A percentile compares a stretch with the other conserved stretches of the same genome.
These are phyloP conservation scores for Rhizopogon sp. DNA, from an alignment of 768 basidiomycete species.

Conservation along the genomic window DNA sequence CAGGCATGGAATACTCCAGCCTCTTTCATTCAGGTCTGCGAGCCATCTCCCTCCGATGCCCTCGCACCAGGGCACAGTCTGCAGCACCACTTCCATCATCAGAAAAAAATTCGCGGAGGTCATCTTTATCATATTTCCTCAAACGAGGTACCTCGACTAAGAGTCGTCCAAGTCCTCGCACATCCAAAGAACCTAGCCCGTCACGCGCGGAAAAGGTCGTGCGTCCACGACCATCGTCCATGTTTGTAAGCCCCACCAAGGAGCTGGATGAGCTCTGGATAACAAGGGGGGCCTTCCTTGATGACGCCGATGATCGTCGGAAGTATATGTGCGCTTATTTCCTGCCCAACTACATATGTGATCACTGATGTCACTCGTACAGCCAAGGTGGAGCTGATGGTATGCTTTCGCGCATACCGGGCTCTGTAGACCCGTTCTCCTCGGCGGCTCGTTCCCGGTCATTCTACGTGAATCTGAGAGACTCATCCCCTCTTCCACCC, in stretches of 20 bases:
- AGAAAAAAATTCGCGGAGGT: slow-evolving; percentile 2
- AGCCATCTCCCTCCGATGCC: slow-evolving; percentile 18
- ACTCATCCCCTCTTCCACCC: slow-evolving; percentile 20
- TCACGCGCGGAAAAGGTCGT: neutral
- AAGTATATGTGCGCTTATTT: slow-evolving; percentile 12
- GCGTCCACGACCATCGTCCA: slow-evolving; percentile 11
- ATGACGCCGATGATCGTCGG: neutral
- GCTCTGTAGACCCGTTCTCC: slow-evolving; percentile 34
- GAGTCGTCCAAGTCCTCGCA: neutral
- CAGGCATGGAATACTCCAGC: slow-evolving; percentile 28
- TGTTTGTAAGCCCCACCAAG: slow-evolving; percentile 11
- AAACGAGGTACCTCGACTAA: slow-evolving; percentile 3
- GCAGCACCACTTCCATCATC: neutral
- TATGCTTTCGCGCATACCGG: neutral
- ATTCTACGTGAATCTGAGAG: slow-evolving; percentile 38
- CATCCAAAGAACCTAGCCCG: slow-evolving; percentile 2
- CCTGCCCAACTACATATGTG: neutral
- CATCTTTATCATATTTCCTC: slow-evolving; percentile 9
- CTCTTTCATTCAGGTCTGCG: slow-evolving; percentile 31
- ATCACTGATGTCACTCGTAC: neutral
- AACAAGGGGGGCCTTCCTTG: slow-evolving; percentile 1
- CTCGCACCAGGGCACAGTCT: slow-evolving; percentile 3
- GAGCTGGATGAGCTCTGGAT: slow-evolving; percentile 5
- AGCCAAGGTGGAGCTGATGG: slow-evolving; percentile 6
- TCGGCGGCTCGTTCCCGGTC: slow-evolving; percentile 38